Conservation (phyloP, 495 filamentous ascomycete genomes). For the Tricharina praecox region DNA sequence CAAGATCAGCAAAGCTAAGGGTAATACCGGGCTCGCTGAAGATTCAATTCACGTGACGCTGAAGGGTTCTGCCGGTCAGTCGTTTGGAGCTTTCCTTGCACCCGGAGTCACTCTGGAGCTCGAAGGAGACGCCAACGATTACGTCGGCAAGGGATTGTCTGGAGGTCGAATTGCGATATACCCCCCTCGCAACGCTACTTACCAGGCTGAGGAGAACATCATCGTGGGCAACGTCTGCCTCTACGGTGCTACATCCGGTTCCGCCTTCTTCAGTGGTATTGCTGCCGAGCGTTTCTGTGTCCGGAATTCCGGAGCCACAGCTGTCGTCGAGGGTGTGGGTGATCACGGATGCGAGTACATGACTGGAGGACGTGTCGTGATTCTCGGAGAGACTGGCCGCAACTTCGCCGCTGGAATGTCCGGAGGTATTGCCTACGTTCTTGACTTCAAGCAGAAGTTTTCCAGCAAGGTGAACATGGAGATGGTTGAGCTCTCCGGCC, state of each 20-base stretch:
- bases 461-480: conserved; percentile 89
- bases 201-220: conserved; percentile 96
- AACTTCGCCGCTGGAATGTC: conserved; percentile 99
- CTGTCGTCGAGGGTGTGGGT: conserved; percentile 92
- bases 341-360: conserved; percentile 99
- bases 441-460: conserved; percentile 88
- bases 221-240: conserved; percentile 94
- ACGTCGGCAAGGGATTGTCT: conserved; percentile 93
- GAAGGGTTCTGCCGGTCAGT: conserved; percentile 96
- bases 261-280: conserved; percentile 94
- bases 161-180: conserved; percentile 94
- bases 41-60: conserved; percentile 97
- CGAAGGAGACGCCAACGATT: conserved; percentile 95
- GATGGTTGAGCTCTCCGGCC: conserved; percentile 84
- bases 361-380: conserved; percentile 87
- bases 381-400: conserved; percentile 84
- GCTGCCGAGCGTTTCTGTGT: conserved; percentile 97
- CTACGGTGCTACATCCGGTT: conserved; percentile 86
- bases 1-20: conserved; percentile 84
- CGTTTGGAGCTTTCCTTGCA: conserved; percentile 90
- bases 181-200: conserved; percentile 79
- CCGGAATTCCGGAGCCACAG: conserved; percentile 91
- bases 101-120: conserved; percentile 92
- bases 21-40: conserved; percentile 75
- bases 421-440: conserved; percentile 91